Evolutionary conservation across 2,329 filamentous ascomycete genomes (phyloP), one percentile per base, ranked within the genome.

Genomic region (Aspergillus alliaceus): DNA sequence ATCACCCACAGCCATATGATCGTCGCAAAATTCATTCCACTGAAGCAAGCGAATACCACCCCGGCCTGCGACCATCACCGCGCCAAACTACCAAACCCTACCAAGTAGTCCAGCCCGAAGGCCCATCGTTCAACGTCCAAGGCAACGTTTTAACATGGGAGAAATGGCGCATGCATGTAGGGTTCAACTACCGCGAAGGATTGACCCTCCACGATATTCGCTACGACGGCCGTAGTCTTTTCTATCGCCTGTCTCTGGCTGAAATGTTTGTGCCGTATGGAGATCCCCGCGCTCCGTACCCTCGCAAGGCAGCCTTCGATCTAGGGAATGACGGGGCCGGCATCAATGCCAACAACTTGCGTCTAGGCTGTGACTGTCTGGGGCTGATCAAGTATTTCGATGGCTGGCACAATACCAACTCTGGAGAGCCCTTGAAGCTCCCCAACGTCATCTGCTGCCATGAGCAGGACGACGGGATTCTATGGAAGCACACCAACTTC

Each of bases 221-320:
- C 9, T 79, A 77, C 52, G 73, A 75, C 44, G 64, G 66, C 1
- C 71, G 74, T 3, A 74, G 67, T 31, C 49, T 77, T 7, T 79
- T 79, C 61, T 78, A 79, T 53, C 70, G 76, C 1, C 61, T 79
- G 2, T 75, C 73, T 2, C 61, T 79, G 9, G 67, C 72, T 5
- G 77, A 79, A 64, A 78, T 79, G 76, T 76, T 77, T 49, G 77
- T 79, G 1, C 77, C 76, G 0, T 79, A 79, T 46, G 77, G 72
- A 0, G 77, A 79, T 51, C 70, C 70, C 7, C 72, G 77, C 2
- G 62, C 67, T 27, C 77, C 77, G 2, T 78, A 74, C 57, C 72
- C 69, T 6, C 68, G 77, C 2, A 80, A 80, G 57, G 72, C 62
- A 15, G 77, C 77, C 4, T 80, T 80, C 51, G 78, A 80, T 54